Evolutionary conservation across 2,329 filamentous ascomycete species (phyloP), one percentile per base, ranked within the genome.

Genomic region (Ophiosphaerella korrae): DNA sequence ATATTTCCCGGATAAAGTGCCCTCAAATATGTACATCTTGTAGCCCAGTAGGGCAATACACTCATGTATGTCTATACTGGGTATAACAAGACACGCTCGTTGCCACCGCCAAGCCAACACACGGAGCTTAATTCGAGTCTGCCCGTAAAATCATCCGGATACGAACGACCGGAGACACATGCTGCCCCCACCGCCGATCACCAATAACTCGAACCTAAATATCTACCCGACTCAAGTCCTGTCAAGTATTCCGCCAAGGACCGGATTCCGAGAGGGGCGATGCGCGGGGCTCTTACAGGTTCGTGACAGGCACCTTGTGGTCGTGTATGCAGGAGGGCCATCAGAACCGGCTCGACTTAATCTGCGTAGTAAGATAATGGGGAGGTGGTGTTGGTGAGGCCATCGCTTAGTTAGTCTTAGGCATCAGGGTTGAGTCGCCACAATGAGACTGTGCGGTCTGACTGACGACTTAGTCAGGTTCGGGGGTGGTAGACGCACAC

Each of bases 381-480:
- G 6, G 33, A 35, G 9, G 8, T 11, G 33, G 13, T 7, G 33
- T 11, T 5, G 14, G 7, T 41, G 23, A 26, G 38, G 21, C 38
- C 29, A 41, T 9, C 23, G 38, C 38, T 41, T 29, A 41, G 11
- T 41, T 16, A 39, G 29, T 41, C 8, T 23, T 16, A n/a, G n/a
- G 24, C n/a, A n/a, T 31, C 21, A 13, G 38, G n/a, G 12, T 41
- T n/a, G n/a, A 29, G 14, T 41, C 38, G 38, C 38, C 38, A 41
- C 23, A 41, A 29, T 21, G 11, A 23, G 11, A n/a, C 24, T 9
- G 8, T 13, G 9, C 23, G 7, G 37, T 24, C 24, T 41, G 38
- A 41, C 38, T 41, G 38, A 31, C 21, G 24, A 13, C 38, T 41
- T 41, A 41, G 24, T 41, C 38, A 41, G 9, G n/a, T n/a, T 41